A percentile compares a stretch with the other conserved stretches of the same genome.
phyloP scores from a whole-genome alignment of 768 basidiomycete species.

The Termitomyces sp. region DNA sequence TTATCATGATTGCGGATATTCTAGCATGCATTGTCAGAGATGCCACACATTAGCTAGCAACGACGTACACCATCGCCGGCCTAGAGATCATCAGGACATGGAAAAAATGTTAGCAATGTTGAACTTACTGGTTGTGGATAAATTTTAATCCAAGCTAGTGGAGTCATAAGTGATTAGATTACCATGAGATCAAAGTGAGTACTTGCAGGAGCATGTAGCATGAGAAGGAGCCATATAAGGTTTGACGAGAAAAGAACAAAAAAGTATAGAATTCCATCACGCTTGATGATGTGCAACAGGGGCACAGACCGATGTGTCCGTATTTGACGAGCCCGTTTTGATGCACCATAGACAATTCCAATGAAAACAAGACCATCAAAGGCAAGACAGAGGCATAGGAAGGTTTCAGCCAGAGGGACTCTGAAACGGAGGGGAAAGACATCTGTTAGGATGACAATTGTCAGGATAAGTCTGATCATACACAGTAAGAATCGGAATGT shows the following conservation, averaged over 20 bases:
- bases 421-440: background rate
- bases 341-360: slow-evolving; percentile 5
- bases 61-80: slow-evolving; percentile 8
- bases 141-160: slow-evolving; percentile 6
- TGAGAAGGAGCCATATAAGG: slow-evolving; percentile 16
- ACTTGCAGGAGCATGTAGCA: slow-evolving; percentile 13
- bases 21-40: background rate
- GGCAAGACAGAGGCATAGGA: slow-evolving; percentile 15
- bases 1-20: slow-evolving; percentile 18
- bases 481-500: background rate
- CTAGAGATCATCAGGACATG: background rate
- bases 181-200: too few relatives aligned
- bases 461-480: background rate
- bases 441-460: background rate
- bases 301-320: background rate
- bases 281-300: slow-evolving; percentile 8
- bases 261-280: slow-evolving; percentile 18
- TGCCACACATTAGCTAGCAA: background rate
- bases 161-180: too few relatives aligned
- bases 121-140: slow-evolving; percentile 8
- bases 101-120: background rate
- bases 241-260: slow-evolving; percentile 19
- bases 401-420: slow-evolving; percentile 7
- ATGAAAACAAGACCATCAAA: slow-evolving; percentile 17
- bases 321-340: background rate